A percentile compares a stretch with the other conserved stretches of the same genome.
These are phyloP conservation scores for Colletotrichum orbiculare DNA, from an alignment of 2,329 filamentous ascomycete genomes.

Conservation along the genomic window DNA sequence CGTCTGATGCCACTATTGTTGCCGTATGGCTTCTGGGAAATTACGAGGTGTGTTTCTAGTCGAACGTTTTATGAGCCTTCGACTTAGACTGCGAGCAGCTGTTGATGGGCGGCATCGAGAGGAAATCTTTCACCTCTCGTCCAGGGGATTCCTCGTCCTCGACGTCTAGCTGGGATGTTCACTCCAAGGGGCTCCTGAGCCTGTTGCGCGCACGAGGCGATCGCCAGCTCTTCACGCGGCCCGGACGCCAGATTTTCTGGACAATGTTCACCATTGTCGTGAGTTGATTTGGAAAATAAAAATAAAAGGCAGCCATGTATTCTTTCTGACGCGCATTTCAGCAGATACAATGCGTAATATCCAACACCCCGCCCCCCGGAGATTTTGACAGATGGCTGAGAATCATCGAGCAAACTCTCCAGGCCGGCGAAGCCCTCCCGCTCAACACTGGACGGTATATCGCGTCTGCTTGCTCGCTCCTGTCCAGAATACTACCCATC, in stretches of 20 bases:
- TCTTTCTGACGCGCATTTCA: constrained; percentile 32
- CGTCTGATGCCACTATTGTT: constrained; percentile 48
- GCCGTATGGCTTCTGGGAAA: constrained; percentile 54
- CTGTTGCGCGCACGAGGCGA: constrained; percentile 50
- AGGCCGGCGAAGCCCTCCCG: constrained; percentile 23
- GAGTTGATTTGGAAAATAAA: constrained; percentile 36
- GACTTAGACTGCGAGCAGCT: constrained; percentile 40
- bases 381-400: constrained; percentile 50
- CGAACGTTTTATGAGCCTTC: neutral
- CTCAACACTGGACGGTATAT: constrained; percentile 21
- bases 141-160: constrained; percentile 1
- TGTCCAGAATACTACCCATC: constrained; percentile 27
- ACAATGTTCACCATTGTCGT: constrained; percentile 52
- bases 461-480: constrained; percentile 16
- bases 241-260: constrained; percentile 50
- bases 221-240: constrained; percentile 39
- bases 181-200: constrained; percentile 49
- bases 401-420: constrained; percentile 38
- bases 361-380: constrained; percentile 46
- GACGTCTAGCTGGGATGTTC: constrained; percentile 47
- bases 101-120: constrained; percentile 49
- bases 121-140: constrained; percentile 7
- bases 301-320: too few species aligned
- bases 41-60: constrained; percentile 48
- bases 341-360: constrained; percentile 52